A percentile compares a stretch with the other conserved stretches of the same genome.
Conservation (phyloP, 345 rosid genomes). For the Brassica cretica region DNA sequence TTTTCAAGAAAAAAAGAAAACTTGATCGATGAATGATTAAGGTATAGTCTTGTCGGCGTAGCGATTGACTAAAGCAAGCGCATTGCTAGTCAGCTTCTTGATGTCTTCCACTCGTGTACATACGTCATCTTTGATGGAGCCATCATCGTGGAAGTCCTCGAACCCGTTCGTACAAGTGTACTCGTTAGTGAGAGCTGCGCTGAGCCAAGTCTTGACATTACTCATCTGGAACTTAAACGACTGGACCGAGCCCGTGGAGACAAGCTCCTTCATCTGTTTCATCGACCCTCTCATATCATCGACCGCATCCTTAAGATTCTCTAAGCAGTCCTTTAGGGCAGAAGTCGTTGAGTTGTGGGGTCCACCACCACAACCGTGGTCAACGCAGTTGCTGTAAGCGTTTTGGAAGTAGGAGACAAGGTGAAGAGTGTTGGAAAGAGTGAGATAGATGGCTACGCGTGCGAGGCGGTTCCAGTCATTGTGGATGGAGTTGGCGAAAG, state of each 20-base stretch:
- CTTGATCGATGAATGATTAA: constrained; percentile 1
- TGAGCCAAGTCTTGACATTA: constrained; percentile 92
- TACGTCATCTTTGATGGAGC: constrained; percentile 51
- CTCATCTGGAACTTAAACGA: constrained; percentile 70
- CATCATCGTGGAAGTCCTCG: constrained; percentile 47
- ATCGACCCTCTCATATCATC: constrained; percentile 72
- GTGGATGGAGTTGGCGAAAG: constrained; percentile 54
- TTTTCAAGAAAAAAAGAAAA: too few species aligned
- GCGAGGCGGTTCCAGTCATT: constrained; percentile 58
- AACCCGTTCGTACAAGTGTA: constrained; percentile 84
- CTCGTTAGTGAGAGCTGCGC: constrained; percentile 79
- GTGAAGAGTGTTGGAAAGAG: constrained; percentile 49
- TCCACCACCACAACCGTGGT: constrained; percentile 17
- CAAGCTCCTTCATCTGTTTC: constrained; percentile 61
- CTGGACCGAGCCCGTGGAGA: constrained; percentile 36
- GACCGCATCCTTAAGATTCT: constrained; percentile 69
- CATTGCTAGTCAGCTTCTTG: constrained; percentile 77
- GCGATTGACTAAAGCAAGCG: constrained; percentile 58
- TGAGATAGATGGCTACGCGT: constrained; percentile 55
- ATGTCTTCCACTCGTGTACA: constrained; percentile 46
- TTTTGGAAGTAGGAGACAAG: constrained; percentile 46
- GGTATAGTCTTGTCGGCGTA: constrained; percentile 49
- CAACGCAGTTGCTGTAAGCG: background rate
- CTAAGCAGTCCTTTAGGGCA: constrained; percentile 74
- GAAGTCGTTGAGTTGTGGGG: constrained; percentile 11